A percentile compares a stretch with the other conserved stretches of the same genome.
These are phyloP conservation scores for Pseudogymnoascus sp. DNA, from an alignment of 2,329 filamentous ascomycete genomes.

Conservation along the genomic window DNA sequence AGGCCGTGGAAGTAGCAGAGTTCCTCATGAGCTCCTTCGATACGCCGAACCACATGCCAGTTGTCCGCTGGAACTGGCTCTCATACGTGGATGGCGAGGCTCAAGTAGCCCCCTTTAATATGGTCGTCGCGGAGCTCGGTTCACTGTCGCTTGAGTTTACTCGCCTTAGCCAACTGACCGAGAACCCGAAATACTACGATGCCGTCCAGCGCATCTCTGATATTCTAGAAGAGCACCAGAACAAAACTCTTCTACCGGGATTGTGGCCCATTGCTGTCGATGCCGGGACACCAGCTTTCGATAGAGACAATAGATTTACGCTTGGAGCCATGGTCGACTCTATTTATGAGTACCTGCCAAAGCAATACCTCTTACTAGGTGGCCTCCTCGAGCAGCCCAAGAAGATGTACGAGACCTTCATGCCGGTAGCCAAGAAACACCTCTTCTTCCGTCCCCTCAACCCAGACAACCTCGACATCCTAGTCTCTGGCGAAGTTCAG, in stretches of 20 bases:
- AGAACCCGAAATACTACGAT: slow-evolving; percentile 78
- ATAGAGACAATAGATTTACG: slow-evolving; percentile 44
- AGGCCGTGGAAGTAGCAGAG: slow-evolving; percentile 64
- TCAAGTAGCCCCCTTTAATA: slow-evolving; percentile 48
- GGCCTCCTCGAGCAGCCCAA: slow-evolving; percentile 45
- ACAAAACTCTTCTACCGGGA: slow-evolving; percentile 47
- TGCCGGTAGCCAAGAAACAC: slow-evolving; percentile 37
- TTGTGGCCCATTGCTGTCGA: slow-evolving; percentile 53
- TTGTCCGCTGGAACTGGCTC: slow-evolving; percentile 71
- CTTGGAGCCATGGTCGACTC: slow-evolving; percentile 50
- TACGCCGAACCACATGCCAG: slow-evolving; percentile 88
- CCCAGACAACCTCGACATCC: slow-evolving; percentile 27
- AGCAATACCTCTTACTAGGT: slow-evolving; percentile 59
- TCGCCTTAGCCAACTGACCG: slow-evolving; percentile 78
- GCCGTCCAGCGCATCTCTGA: slow-evolving; percentile 61
- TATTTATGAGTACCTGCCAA: slow-evolving; percentile 56
- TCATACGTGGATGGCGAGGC: slow-evolving; percentile 55
- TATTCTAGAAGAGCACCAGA: slow-evolving; percentile 45
- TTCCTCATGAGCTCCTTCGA: slow-evolving; percentile 67
- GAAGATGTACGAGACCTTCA: slow-evolving; percentile 38
- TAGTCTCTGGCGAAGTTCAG: slow-evolving; percentile 41
- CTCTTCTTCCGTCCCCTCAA: slow-evolving; percentile 38
- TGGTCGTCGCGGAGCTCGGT: slow-evolving; percentile 50
- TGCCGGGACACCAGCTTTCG: slow-evolving; percentile 40
- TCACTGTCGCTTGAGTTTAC: slow-evolving; percentile 85